Base-by-base conservation (phyloP, 2,329 filamentous ascomycete species). In the Alternaria infectoria region DNA sequence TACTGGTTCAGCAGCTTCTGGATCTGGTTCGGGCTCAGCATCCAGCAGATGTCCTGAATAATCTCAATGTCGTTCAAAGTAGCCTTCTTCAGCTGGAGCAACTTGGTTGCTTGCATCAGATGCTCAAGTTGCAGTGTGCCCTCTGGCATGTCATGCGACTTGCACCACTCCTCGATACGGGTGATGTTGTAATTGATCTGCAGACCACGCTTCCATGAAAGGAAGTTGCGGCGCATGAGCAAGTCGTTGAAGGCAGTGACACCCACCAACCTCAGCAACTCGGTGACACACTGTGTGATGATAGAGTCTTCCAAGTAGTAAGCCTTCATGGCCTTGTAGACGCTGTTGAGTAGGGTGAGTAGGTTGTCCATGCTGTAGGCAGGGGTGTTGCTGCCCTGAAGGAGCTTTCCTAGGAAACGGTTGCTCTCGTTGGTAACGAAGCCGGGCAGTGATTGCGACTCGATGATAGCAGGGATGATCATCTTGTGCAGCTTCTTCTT, bases 151-250 rank as follows among this genome's bases (percentile, higher is more conserved):
- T 98, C 96, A 80, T 99, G 96, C 77, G 94, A 97, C 89, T 99
- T 99, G 84, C 96, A 99, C 96, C 96, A 99, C 83, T 99, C 96
- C 81, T 99, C 96, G 68, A 99, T 99, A 61, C 96, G 89, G 23
- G 96, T 99, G 80, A 99, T 99, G 84, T 99, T 99, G 86, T 99
- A 99, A 84, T 99, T 99, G 84, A 99, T 99, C 82, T 99, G 96
- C 58, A 99, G 88, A 73, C 96, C 96, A 81, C 96, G 93, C 86
- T 99, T 99, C 96, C 96, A 99, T 0, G 94, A 97, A 61, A 99
- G 88, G 88, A 99, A 99, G 82, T 98, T 98, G 73, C 96, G 89
- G 74, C 96, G 90, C 94, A 99, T 97, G 71, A 99, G 87, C 67
- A 99, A 85, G 79, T 99, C 96, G 80, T 99, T 99, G 85, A 99